Evolutionary conservation across 805 yeast genomes (phyloP).

Genomic region (Candida sakaeoensis): DNA sequence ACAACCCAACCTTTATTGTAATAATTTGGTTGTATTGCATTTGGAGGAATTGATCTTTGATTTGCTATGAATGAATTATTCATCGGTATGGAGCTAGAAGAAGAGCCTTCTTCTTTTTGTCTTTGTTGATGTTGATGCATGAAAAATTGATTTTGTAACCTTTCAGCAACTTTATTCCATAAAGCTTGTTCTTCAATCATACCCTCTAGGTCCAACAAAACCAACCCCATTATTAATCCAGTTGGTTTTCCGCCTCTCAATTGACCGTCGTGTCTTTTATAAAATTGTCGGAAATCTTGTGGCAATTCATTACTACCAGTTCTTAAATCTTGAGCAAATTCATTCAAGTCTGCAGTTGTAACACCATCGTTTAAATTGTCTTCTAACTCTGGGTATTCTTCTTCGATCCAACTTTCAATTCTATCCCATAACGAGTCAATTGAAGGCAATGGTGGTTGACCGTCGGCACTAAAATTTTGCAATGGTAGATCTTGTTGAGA

Average conservation of each 20-base stretch:
- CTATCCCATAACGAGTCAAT: conserved; percentile 43
- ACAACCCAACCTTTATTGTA: conserved; percentile 42
- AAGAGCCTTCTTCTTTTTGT: conserved; percentile 13
- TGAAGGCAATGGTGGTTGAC: conserved; percentile 48
- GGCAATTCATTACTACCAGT: conserved; percentile 35
- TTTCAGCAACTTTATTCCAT: conserved; percentile 40
- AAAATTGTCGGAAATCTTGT: conserved; percentile 41
- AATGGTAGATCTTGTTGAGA: conserved; percentile 44
- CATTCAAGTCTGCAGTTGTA: conserved; percentile 44
- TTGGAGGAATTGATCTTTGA: conserved; percentile 37
- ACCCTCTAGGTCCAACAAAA: conserved; percentile 39
- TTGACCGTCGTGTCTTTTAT: conserved; percentile 45
- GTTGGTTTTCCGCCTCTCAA: conserved; percentile 44
- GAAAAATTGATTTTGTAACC: conserved; percentile 36
- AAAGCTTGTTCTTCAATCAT: conserved; percentile 39
- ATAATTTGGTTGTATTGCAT: conserved; percentile 33
- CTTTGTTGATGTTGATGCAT: conserved; percentile 24
- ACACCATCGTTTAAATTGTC: conserved; percentile 42
- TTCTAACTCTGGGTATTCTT: conserved; percentile 44
- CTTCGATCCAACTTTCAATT: conserved; percentile 40
- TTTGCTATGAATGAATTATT: conserved; percentile 26
- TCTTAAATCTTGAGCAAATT: conserved; percentile 42
- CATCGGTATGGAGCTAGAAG: conserved; percentile 1
- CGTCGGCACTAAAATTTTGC: conserved; percentile 42
- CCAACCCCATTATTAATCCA: conserved; percentile 42